Evolutionary conservation across 2,329 filamentous ascomycete genomes (phyloP), one percentile per base, ranked within the genome.

Genomic region (Trichoderma sp.): DNA sequence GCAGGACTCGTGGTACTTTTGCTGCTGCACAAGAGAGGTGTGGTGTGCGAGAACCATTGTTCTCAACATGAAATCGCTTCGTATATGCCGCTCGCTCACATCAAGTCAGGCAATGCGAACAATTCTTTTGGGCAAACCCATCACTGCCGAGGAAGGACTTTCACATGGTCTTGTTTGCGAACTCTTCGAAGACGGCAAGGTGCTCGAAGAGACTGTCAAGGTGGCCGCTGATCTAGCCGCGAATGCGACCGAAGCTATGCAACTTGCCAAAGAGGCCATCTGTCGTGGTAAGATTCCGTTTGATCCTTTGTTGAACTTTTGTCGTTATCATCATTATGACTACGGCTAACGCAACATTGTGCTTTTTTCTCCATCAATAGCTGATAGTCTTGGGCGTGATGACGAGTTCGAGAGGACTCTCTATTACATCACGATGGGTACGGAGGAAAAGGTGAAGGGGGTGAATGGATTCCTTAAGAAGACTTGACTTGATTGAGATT

Each of bases 341-440:
- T 24, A 18, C 47, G 26, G 30, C 36, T 71, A 53, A 66, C 69
- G 61, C 61, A 30, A 58, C 36, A 14, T 8, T 34, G 30, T 51
- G 34, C 51, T 39, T 21, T 21, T 34, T 53, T 65, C 43, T 58
- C 56, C 36, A 30, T 60, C 62, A 39, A 67, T 56, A 77, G 78
- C 75, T 56, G 77, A 80, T 71, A 74, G 74, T 56, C 68, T 76
- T 36, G 76, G 76, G 39, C 74, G 76, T 28, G 78, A 80, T 68
- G 79, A 81, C 69, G 75, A 78, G 43, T 78, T 81, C 56, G 80
- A 82, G 73, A 76, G 80, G 64, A 76, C 76, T 65, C 73, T 82
- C 34, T 82, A 82, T 72, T 81, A 81, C 70, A 76, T 77, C 63
- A 79, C 81, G 39, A 81, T 82, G 75, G 77, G 77, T 3, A 79